Base-by-base conservation (phyloP, 345 rosid species). In the Brassica carinata region DNA sequence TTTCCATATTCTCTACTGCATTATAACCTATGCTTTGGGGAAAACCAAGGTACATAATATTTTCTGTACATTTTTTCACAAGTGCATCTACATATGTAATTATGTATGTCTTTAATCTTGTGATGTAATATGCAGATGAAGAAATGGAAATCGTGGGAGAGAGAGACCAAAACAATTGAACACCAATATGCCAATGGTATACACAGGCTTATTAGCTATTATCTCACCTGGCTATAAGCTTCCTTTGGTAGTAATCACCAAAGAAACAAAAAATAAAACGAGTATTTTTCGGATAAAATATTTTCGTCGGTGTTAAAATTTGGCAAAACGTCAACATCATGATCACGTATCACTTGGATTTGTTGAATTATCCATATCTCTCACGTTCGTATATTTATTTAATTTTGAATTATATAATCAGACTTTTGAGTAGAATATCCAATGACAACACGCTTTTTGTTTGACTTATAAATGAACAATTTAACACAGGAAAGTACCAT, bases 101-200 rank as follows among this genome's bases (percentile, higher is more conserved):
- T 10, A 63, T 67, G 0, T 5, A 15, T 40, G 27, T 55, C 7
- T 57, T 31, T 13, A 11, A 17, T 18, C 15, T 19, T 72, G 45
- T 13, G 7, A 66, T 36, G 27, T 66, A 13, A 45, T 65, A 69
- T 83, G 76, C 84, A 95, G 99, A 95, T 91, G 96, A 91, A 88
- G 78, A 95, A 73, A 85, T 95, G 99, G 99, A 89, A 85, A 84
- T 72, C 77, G 2, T 95, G 99, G 99, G 99, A 95, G 81, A 71
- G 59, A 59, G 99, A 91, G 81, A 91, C 99, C 40, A 89, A 82
- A 87, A 90, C 94, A 67, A 67, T 88, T 75, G 97, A 93, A 80
- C 87, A 95, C 74, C 97, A 93, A 62, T 93, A 85, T 80, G 81
- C 86, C 31, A 88, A 95, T 64, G 99, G 99, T 91, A 90, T 31